Percentiles rank a stretch among this genome's conserved stretches.
Conservation (phyloP, 495 filamentous ascomycete species). For the Evansstolkia leycettana region DNA sequence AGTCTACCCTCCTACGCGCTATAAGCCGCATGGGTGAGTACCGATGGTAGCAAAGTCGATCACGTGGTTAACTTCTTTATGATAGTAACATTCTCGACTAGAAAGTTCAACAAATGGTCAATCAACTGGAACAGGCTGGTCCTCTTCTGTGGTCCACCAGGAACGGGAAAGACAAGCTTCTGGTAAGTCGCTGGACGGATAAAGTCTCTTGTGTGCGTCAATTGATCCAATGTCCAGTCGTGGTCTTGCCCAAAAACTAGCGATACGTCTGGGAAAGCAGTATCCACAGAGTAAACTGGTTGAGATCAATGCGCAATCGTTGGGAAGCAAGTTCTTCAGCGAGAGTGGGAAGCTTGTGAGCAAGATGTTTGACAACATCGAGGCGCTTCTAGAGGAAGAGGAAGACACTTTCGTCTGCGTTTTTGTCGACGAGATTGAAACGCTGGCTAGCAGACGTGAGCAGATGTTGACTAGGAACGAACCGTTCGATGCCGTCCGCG, state of each 20-base stretch:
- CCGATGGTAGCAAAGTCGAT: slow-evolving; percentile 9
- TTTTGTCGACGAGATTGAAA: slow-evolving; percentile 46
- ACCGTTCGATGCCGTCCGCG: slow-evolving; percentile 34
- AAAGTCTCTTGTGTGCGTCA: too few species aligned
- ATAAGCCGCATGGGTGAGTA: slow-evolving; percentile 33
- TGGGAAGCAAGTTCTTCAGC: slow-evolving; percentile 43
- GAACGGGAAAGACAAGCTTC: slow-evolving; percentile 40
- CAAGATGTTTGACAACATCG: slow-evolving; percentile 36
- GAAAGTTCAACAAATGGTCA: slow-evolving; percentile 12
- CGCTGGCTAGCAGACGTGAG: slow-evolving; percentile 32
- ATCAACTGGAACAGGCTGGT: slow-evolving; percentile 27
- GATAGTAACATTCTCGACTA: slow-evolving; percentile 22
- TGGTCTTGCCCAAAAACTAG: slow-evolving; percentile 43
- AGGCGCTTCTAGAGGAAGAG: slow-evolving; percentile 27
- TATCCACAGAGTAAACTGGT: slow-evolving; percentile 32
- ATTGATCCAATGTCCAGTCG: slow-evolving; percentile 17
- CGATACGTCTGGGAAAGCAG: slow-evolving; percentile 36
- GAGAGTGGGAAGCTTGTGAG: slow-evolving; percentile 43
- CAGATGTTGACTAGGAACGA: slow-evolving; percentile 30
- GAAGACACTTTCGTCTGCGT: slow-evolving; percentile 34
- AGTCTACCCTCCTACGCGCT: slow-evolving; percentile 28
- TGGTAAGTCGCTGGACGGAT: slow-evolving; percentile 11
- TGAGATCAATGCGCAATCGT: slow-evolving; percentile 36
- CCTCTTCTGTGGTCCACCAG: slow-evolving; percentile 44
- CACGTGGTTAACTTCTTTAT: neutral